These are phyloP conservation scores for Kodamaea plutei DNA, from an alignment of 1,139 yeast genomes.

Conservation along the genomic window DNA sequence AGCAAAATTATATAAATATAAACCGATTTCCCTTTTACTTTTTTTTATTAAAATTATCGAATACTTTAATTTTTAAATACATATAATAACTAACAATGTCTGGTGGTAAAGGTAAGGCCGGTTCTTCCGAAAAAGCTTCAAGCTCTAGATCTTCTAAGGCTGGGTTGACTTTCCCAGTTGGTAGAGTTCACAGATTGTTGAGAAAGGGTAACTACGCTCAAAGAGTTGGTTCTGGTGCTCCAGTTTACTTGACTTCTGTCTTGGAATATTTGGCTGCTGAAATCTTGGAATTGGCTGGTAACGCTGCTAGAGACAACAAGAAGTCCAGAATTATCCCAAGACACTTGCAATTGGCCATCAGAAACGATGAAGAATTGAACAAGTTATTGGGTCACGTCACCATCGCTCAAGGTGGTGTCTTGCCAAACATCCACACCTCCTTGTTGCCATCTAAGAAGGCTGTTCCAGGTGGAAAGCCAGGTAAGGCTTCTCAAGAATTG, in stretches of 20 bases:
- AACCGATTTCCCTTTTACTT: slow-evolving; percentile 3
- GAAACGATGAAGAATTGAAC: slow-evolving; percentile 53
- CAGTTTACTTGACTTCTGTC: slow-evolving; percentile 51
- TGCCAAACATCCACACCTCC: slow-evolving; percentile 95
- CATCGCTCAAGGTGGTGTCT: slow-evolving; percentile 97
- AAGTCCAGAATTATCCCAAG: slow-evolving; percentile 55
- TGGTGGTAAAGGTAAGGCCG: slow-evolving; percentile 55
- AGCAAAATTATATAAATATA: slow-evolving; percentile 7
- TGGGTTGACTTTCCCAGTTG: slow-evolving; percentile 54
- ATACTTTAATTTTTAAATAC: slow-evolving; percentile 1
- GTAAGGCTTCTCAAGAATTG: slow-evolving; percentile 84
- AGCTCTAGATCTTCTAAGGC: slow-evolving; percentile 53
- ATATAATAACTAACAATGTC: slow-evolving; percentile 32
- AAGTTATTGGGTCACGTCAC: slow-evolving; percentile 83
- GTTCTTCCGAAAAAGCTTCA: slow-evolving; percentile 49
- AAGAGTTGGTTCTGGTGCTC: slow-evolving; percentile 55
- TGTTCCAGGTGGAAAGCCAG: slow-evolving; percentile 35
- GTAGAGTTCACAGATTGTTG: slow-evolving; percentile 53
- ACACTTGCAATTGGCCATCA: slow-evolving; percentile 51
- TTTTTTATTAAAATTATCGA: slow-evolving; percentile 2
- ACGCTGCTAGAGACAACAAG: slow-evolving; percentile 56
- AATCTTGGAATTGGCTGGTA: slow-evolving; percentile 54
- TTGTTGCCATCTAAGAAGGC: slow-evolving; percentile 83
- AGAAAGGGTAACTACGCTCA: slow-evolving; percentile 55
- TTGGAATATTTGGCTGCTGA: slow-evolving; percentile 53